Evolutionary conservation across 441 rosid species (phyloP).

Genomic region (Theobroma grandiflorum): DNA sequence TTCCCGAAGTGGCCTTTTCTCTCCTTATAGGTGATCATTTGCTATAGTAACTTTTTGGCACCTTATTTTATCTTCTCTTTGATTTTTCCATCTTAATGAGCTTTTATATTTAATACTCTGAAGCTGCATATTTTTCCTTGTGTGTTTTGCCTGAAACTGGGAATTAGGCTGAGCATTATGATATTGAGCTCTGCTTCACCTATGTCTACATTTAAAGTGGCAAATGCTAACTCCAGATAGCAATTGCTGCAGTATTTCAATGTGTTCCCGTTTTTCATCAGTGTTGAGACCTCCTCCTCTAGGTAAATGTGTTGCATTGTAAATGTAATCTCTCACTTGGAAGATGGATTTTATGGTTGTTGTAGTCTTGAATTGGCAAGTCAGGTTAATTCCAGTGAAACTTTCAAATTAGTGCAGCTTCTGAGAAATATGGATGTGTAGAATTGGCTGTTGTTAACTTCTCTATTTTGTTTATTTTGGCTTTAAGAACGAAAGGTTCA

Average conservation of each 20-base stretch:
- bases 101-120: not conserved
- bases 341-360: not conserved
- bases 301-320: conserved; percentile 10
- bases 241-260: not conserved
- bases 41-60: not conserved
- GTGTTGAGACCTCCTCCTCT: not conserved
- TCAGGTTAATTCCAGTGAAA: not conserved
- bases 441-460: not conserved
- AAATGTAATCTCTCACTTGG: conserved; percentile 10
- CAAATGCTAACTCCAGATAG: not conserved
- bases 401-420: not conserved
- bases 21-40: not conserved
- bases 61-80: not conserved
- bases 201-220: not conserved
- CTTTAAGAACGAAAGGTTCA: not conserved
- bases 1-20: not conserved
- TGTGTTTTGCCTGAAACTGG: not conserved
- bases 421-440: not conserved
- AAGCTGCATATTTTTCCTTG: not conserved
- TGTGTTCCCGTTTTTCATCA: not conserved
- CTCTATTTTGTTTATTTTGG: conserved; percentile 11
- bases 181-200: not conserved
- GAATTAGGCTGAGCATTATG: not conserved
- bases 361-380: conserved; percentile 3
- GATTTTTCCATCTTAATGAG: not conserved